Evolutionary conservation across 2,329 filamentous ascomycete species (phyloP).

Genomic region (Fulvia fulva): DNA sequence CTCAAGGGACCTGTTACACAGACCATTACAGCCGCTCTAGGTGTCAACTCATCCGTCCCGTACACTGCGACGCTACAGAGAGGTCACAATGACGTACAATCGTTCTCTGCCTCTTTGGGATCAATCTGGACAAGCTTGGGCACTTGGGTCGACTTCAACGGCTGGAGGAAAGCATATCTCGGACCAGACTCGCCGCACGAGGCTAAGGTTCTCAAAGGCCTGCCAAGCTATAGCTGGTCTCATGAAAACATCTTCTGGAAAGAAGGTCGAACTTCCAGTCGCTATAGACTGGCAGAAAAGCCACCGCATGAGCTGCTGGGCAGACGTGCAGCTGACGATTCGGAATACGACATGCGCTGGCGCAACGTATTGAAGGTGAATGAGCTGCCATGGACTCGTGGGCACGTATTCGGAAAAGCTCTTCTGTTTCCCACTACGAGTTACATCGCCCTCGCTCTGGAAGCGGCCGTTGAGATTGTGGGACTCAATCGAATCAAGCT

Average conservation of each 20-base stretch:
- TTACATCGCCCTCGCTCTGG: conserved; percentile 22
- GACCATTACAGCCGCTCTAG: conserved; percentile 30
- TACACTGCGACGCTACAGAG: conserved; percentile 22
- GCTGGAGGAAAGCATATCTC: conserved; percentile 13
- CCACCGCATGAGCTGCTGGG: conserved; percentile 17
- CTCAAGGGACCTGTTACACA: conserved; percentile 41
- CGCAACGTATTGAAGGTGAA: conserved; percentile 13
- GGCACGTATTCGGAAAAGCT: conserved; percentile 31
- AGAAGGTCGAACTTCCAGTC: conserved; percentile 12
- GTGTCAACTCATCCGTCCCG: conserved; percentile 7
- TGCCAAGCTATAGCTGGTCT: conserved; percentile 17
- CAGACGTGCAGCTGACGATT: conserved; percentile 13
- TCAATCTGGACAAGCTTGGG: conserved; percentile 16
- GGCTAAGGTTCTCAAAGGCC: neutral
- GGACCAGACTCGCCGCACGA: conserved; percentile 2
- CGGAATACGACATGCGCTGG: conserved; percentile 17
- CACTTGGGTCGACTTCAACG: conserved; percentile 12
- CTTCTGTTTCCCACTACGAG: conserved; percentile 34
- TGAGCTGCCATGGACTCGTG: conserved; percentile 33
- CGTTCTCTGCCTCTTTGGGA: conserved; percentile 21
- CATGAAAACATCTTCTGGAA: conserved; percentile 16
- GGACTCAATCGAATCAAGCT: conserved; percentile 14
- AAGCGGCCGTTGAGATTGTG: conserved; percentile 18
- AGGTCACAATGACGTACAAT: conserved; percentile 24
- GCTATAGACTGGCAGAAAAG: conserved; percentile 10